Evolutionary conservation across 148 eudicot species (phyloP), one percentile per base, ranked within the genome.

Genomic region (Rhododendron williamsianum): DNA sequence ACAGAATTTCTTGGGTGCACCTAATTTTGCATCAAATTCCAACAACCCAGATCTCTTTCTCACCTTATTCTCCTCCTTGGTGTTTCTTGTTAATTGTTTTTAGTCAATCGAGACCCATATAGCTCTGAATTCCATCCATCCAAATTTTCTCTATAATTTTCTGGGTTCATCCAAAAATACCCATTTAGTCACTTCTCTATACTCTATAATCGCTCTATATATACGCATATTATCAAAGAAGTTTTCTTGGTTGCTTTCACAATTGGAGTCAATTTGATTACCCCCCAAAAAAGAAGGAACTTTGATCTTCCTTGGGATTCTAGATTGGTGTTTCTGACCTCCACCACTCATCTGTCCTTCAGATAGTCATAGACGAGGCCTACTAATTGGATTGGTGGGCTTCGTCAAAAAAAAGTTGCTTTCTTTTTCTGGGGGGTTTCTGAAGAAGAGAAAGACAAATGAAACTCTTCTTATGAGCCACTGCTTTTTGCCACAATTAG

Each of bases 381-480:
- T 91, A 88, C 91, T 86, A 77, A 71, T 86, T 54, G 86, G 85
- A 82, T 87, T 82, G 88, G 94, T 91, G 94, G 94, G 93, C 91
- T 92, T 91, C 91, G 88, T 86, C 86, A 54, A 60, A 86, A 89
- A 48, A 73, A 86, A 89, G 56, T 85, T 81, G 83, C 27, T 73
- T 36, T 6, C 11, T 43, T 65, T 82, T 77, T 56, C 52, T 23
- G 48, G 48, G 80, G 83, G 84, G 45, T 30, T 74, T 84, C 79
- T 71, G 81, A 87, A 88, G 87, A 87, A 85, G 65, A 51, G 51
- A 56, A 71, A 83, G 54, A 80, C 72, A 56, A 87, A 30, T 81
- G 73, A 78, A 43, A 83, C 80, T 85, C 78, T 83, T 87, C 49
- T 60, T n/a, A 30, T 46, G 73, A n/a, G 56, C 81, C 81, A n/a